These are phyloP conservation scores for Alternaria gaisen DNA, from an alignment of 2,329 filamentous ascomycete genomes.

Conservation along the genomic window DNA sequence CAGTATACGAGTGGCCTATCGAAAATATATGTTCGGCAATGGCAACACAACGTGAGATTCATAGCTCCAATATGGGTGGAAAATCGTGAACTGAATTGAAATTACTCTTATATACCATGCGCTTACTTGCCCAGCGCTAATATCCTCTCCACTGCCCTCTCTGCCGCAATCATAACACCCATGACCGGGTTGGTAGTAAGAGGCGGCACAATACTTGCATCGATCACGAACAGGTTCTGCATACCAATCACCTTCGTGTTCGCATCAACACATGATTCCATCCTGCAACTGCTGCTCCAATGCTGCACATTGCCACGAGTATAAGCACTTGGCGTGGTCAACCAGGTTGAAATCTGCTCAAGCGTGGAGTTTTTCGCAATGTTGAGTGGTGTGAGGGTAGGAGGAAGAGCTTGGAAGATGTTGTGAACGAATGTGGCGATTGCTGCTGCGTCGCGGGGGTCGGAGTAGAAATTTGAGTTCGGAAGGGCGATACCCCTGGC, in stretches of 20 bases:
- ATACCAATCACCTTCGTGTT: constrained; percentile 60
- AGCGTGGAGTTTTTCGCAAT: constrained; percentile 57
- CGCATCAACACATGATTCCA: constrained; percentile 61
- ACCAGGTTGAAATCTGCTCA: constrained; percentile 61
- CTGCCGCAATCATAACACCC: constrained; percentile 63
- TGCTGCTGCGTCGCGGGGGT: constrained; percentile 59
- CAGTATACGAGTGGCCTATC: background rate
- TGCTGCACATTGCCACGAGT: constrained; percentile 63
- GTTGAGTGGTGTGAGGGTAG: constrained; percentile 59
- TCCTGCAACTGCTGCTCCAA: constrained; percentile 62
- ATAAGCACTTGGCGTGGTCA: constrained; percentile 59
- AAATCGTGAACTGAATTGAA: background rate
- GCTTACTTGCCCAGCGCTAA: constrained; percentile 27
- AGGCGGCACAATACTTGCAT: constrained; percentile 60
- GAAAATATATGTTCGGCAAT: background rate
- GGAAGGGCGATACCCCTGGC: constrained; percentile 56
- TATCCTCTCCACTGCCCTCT: constrained; percentile 62
- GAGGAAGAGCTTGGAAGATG: constrained; percentile 59
- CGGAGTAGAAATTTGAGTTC: constrained; percentile 54
- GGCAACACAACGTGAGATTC: background rate
- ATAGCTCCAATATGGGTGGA: background rate
- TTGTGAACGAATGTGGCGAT: constrained; percentile 62
- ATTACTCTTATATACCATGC: background rate
- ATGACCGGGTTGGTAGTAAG: constrained; percentile 65
- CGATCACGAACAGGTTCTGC: constrained; percentile 62